phyloP scores from a whole-genome alignment of 495 filamentous ascomycete genomes.

The Cercophora scortea region DNA sequence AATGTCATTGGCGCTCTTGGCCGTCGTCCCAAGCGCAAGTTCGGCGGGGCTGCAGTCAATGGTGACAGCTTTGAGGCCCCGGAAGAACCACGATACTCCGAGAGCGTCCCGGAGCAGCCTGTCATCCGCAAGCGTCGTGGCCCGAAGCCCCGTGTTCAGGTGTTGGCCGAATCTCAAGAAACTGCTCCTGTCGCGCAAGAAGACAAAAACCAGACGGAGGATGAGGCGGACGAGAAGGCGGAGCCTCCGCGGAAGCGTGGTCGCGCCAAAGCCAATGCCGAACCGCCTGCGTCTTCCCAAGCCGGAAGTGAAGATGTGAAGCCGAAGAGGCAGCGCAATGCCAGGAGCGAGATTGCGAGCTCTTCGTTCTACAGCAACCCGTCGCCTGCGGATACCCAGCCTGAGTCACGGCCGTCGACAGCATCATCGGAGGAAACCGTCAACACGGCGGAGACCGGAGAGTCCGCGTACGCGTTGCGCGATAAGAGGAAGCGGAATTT shows the following conservation, averaged over 20 bases:
- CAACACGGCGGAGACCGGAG: constrained; percentile 21
- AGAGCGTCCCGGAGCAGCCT: constrained; percentile 1
- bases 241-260: constrained; percentile 16
- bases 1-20: constrained; percentile 2
- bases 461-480: constrained; percentile 29
- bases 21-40: constrained; percentile 26
- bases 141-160: neutral
- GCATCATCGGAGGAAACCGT: constrained; percentile 19
- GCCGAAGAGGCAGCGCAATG: constrained; percentile 14
- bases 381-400: constrained; percentile 10
- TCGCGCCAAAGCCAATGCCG: constrained; percentile 12
- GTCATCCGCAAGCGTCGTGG: constrained; percentile 9
- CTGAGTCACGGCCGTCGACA: constrained; percentile 26
- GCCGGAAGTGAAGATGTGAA: constrained; percentile 11
- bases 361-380: constrained; percentile 22
- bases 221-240: constrained; percentile 9
- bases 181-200: neutral
- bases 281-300: constrained; percentile 1
- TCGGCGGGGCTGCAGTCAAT: constrained; percentile 7
- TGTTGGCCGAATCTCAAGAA: neutral
- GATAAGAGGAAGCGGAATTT: constrained; percentile 30
- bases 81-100: neutral
- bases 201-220: constrained; percentile 6
- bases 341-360: constrained; percentile 13
- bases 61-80: neutral